These are phyloP conservation scores for Fragaria ananassa DNA, from an alignment of 306 rosid species.

Conservation along the genomic window DNA sequence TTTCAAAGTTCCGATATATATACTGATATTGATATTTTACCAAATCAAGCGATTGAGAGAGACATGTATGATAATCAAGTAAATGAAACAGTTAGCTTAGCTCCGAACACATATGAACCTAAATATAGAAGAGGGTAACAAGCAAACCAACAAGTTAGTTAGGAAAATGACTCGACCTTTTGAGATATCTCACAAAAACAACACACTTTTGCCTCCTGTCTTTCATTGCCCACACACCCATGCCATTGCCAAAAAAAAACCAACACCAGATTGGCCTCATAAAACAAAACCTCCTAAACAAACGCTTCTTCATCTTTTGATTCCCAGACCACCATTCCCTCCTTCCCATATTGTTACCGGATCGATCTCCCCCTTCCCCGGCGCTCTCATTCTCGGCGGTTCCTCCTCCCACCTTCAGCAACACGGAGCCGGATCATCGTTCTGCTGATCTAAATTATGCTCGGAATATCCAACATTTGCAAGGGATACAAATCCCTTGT, in stretches of 20 bases:
- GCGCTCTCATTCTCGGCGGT: slow-evolving; percentile 45
- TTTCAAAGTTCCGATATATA: too few relatives aligned
- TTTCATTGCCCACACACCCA: neutral
- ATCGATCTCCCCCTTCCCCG: neutral
- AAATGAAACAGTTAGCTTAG: neutral
- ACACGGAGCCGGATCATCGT: slow-evolving; percentile 34
- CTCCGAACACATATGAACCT: neutral
- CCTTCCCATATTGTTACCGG: neutral
- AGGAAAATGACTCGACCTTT: neutral
- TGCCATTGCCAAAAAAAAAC: neutral
- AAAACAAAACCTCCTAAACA: slow-evolving; percentile 8
- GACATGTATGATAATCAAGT: neutral
- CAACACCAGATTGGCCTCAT: neutral
- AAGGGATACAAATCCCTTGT: slow-evolving; percentile 46
- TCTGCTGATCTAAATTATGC: slow-evolving; percentile 29
- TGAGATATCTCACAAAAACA: neutral
- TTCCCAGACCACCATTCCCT: slow-evolving; percentile 1
- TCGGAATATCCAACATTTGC: slow-evolving; percentile 53
- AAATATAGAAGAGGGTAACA: neutral
- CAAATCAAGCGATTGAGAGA: too few relatives aligned
- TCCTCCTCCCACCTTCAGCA: slow-evolving; percentile 37
- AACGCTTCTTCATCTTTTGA: slow-evolving; percentile 18
- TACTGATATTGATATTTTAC: too few relatives aligned
- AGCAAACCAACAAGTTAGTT: neutral
- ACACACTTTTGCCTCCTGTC: neutral